Base-by-base conservation (phyloP, 2,329 filamentous ascomycete species). In the Diaporthe citriasiana region DNA sequence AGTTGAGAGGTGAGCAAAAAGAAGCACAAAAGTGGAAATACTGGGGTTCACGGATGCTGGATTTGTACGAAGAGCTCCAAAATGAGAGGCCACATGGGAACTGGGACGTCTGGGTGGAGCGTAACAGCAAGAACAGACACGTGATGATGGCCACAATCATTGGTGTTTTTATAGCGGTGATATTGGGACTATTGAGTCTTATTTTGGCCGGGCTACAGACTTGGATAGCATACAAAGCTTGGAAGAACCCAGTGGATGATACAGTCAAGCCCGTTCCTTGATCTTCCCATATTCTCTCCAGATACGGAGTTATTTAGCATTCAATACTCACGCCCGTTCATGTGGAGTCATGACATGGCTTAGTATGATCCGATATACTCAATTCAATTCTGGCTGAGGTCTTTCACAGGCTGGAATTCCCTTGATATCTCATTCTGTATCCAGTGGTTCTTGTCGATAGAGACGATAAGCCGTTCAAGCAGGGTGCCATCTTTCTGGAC, bases 201-300 rank as follows among this genome's bases (percentile, higher is more conserved):
- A 2, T 19, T 13, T 1, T 65, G 1, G 59, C 59, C 7, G 59
- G 40, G 2, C 7, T 65, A 22, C 59, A 65, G 40, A 65, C 59
- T 50, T 65, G 59, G 42, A 65, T 65, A n/a, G 7, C 59, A 9
- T 65, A 65, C n/a, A 47, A 19, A 15, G 59, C 40, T 65, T 65
- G 42, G 59, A 47, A 35, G 27, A 47, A 9, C 17, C 57, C 57
- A 13, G 56, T 22, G n/a, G 3, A 19, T 0, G 51, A 55, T 55
- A 30, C 25, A 30, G 6, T 33, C 51, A 7, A 30, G 51, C 25
- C 51, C 1, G 15, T 15, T 55, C 13, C 15, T 55, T 6, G 25
- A 53, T 30, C 7, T 53, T 17, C 3, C 3, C 15, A 9, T 8
- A 7, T 10, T 50, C 10, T n/a, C 22, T n/a, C 45, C 2, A 19